Percentiles rank a stretch among this genome's conserved stretches.
Conservation (phyloP, 441 rosid genomes). For the Dalechampia spathulata region DNA sequence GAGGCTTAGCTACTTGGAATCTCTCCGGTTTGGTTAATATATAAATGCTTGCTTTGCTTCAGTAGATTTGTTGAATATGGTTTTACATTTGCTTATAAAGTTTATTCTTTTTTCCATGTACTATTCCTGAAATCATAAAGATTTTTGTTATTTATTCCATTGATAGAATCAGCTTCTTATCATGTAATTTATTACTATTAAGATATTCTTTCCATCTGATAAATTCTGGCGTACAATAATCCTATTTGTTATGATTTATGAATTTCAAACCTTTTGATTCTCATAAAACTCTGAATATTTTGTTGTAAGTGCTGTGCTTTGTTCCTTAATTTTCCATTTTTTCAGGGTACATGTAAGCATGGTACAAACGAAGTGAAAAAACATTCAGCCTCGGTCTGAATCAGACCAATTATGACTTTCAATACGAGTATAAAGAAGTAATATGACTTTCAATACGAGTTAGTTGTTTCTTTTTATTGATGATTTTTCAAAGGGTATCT, state of each 20-base stretch:
- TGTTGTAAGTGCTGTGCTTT: too few species aligned
- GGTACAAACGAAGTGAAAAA: too few species aligned
- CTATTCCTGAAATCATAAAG: slow-evolving; percentile 15
- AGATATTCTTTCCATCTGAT: neutral
- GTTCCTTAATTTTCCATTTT: too few species aligned
- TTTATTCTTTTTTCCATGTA: slow-evolving; percentile 19
- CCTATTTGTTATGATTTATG: neutral
- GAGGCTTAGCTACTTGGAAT: slow-evolving; percentile 12
- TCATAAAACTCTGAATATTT: too few species aligned
- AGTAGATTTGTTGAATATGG: slow-evolving; percentile 21
- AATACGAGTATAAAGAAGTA: too few species aligned
- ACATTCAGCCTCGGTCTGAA: too few species aligned
- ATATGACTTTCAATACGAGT: too few species aligned
- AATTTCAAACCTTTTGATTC: neutral
- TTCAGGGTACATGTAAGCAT: too few species aligned
- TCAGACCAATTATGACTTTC: too few species aligned
- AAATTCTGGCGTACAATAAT: neutral
- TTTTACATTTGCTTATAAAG: neutral
- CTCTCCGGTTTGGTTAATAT: too few species aligned
- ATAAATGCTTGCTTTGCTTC: slow-evolving; percentile 12
- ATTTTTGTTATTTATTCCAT: slow-evolving; percentile 14
- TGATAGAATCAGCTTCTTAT: slow-evolving; percentile 13
- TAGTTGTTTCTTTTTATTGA: too few species aligned
- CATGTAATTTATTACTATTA: slow-evolving; percentile 1
- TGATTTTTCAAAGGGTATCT: too few species aligned